Percentiles rank a stretch among this genome's conserved stretches.
phyloP scores from a whole-genome alignment of 106 monocot genomes.

The Gastrodia elata region DNA sequence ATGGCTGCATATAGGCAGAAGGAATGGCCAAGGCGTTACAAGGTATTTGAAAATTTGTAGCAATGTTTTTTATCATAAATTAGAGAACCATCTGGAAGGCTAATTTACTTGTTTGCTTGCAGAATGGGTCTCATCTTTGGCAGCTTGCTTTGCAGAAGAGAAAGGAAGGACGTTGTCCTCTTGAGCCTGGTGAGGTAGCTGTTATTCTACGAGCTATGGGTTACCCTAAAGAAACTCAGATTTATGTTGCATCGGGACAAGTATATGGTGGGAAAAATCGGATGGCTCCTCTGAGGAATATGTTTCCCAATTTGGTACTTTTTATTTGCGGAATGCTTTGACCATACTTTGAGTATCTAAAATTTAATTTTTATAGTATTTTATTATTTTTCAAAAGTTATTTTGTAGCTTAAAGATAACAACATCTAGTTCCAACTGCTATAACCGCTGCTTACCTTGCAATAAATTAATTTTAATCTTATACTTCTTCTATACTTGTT shows the following conservation, averaged over 20 bases:
- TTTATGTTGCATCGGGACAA: slow-evolving; percentile 98
- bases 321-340: neutral
- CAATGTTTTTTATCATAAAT: neutral
- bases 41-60: slow-evolving; percentile 28
- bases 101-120: slow-evolving; percentile 13
- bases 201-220: slow-evolving; percentile 90
- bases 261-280: slow-evolving; percentile 91
- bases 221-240: slow-evolving; percentile 93
- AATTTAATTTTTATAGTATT: neutral
- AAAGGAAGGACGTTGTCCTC: slow-evolving; percentile 96
- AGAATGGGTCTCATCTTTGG: slow-evolving; percentile 99
- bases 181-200: slow-evolving; percentile 92
- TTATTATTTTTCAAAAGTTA: neutral
- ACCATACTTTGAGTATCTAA: neutral
- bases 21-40: slow-evolving; percentile 96
- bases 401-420: neutral
- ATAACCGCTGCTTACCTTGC: neutral
- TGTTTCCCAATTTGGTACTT: slow-evolving; percentile 94
- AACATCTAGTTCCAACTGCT: neutral
- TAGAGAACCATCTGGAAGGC: neutral
- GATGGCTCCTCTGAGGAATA: slow-evolving; percentile 95
- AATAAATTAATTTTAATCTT: neutral
- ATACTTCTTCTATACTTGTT: too few species aligned
- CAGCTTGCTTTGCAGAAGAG: slow-evolving; percentile 80
- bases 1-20: slow-evolving; percentile 92